Percentiles rank a stretch among this genome's conserved stretches.
Evolutionary conservation across 306 rosid genomes (phyloP).

Genomic region (Begonia loranthoides): DNA sequence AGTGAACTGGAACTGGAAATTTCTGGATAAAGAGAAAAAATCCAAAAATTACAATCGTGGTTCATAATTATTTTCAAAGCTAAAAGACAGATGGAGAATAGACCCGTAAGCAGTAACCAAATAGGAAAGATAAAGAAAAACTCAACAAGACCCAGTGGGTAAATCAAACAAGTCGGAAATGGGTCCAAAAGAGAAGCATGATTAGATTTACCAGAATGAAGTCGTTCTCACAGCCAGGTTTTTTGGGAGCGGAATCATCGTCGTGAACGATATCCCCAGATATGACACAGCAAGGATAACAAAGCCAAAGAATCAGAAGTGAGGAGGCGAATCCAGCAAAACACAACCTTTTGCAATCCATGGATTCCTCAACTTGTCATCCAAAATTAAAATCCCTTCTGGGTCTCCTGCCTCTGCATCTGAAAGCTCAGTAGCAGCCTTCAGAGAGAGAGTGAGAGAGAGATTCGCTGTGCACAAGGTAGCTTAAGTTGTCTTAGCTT

Average conservation of each 20-base stretch:
- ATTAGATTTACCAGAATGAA: slow-evolving; percentile 60
- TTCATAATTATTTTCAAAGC: no score
- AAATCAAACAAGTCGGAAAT: slow-evolving; percentile 14
- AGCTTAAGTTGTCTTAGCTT: no score
- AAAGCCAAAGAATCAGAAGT: slow-evolving; percentile 24
- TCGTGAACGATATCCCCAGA: slow-evolving; percentile 77
- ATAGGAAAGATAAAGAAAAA: background rate
- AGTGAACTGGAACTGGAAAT: no score
- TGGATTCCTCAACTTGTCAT: slow-evolving; percentile 16
- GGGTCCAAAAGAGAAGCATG: slow-evolving; percentile 8
- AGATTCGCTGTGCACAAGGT: background rate
- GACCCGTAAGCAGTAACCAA: background rate
- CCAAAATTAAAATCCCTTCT: slow-evolving; percentile 21
- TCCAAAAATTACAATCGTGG: no score
- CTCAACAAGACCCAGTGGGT: slow-evolving; percentile 10
- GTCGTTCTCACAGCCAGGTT: slow-evolving; percentile 80
- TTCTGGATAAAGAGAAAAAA: no score
- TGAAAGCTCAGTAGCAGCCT: slow-evolving; percentile 11
- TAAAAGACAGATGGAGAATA: no score
- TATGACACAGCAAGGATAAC: slow-evolving; percentile 18
- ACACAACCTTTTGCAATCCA: slow-evolving; percentile 39
- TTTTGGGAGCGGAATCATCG: slow-evolving; percentile 68
- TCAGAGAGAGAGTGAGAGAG: background rate
- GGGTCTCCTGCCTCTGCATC: slow-evolving; percentile 28
- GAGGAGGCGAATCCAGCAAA: slow-evolving; percentile 10